A percentile compares a stretch with the other conserved stretches of the same genome.
These are phyloP conservation scores for Scheffersomyces ergatensis DNA, from an alignment of 805 yeast genomes.

Conservation along the genomic window DNA sequence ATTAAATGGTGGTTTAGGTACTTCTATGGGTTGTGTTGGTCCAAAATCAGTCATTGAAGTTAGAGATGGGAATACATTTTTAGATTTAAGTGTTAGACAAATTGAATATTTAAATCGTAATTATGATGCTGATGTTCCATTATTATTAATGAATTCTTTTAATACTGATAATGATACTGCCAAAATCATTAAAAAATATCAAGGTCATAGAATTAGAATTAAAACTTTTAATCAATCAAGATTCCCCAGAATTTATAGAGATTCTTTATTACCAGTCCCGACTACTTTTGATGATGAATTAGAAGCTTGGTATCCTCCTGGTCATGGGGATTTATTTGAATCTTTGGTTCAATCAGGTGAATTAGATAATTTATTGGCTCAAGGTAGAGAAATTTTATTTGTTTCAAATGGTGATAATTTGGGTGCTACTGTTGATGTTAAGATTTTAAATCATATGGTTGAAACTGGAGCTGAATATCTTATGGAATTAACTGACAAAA, in stretches of 20 bases:
- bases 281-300: constrained; percentile 65
- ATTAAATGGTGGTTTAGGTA: constrained; percentile 97
- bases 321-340: constrained; percentile 98
- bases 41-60: constrained; percentile 98
- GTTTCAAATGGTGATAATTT: constrained; percentile 98
- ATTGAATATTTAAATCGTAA: constrained; percentile 91
- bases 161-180: constrained; percentile 96
- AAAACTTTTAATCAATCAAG: constrained; percentile 97
- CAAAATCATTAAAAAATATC: constrained; percentile 91
- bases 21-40: constrained; percentile 99
- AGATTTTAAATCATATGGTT: constrained; percentile 88
- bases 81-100: constrained; percentile 94
- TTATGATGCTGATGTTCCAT: constrained; percentile 90
- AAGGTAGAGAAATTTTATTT: constrained; percentile 92
- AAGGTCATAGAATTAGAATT: constrained; percentile 92
- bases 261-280: constrained; percentile 95
- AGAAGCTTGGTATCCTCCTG: constrained; percentile 99
- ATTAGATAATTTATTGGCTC: constrained; percentile 80
- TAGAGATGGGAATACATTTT: constrained; percentile 95
- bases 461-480: constrained; percentile 90
- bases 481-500: constrained; percentile 98
- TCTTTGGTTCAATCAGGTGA: constrained; percentile 86
- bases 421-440: constrained; percentile 96
- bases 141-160: constrained; percentile 96
- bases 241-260: constrained; percentile 93